Percentiles rank a stretch among this genome's conserved stretches.
phyloP scores from a whole-genome alignment of 1,284 basidiomycete species.

The Porodaedalea pini region DNA sequence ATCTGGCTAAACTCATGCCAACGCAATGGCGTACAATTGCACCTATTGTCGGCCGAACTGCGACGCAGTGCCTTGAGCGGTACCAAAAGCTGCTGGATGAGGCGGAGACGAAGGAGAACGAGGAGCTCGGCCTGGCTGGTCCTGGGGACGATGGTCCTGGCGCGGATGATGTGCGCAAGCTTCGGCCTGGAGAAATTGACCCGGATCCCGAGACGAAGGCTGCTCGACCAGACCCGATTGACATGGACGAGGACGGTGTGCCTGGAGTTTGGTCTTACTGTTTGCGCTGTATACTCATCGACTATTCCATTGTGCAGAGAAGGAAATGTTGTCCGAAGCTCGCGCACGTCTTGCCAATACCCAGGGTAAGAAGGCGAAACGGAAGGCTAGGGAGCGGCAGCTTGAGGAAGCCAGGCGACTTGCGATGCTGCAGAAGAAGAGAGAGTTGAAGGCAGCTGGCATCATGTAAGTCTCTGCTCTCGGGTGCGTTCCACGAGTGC shows the following conservation, averaged over 20 bases:
- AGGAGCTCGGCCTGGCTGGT: constrained; percentile 86
- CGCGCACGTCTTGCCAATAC: constrained; percentile 98
- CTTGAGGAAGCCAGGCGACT: constrained; percentile 93
- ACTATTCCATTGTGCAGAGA: constrained; percentile 55
- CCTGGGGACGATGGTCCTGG: constrained; percentile 82
- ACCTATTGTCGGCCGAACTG: constrained; percentile 97
- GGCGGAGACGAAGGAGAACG: constrained; percentile 91
- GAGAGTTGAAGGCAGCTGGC: constrained; percentile 96
- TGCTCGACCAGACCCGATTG: constrained; percentile 96
- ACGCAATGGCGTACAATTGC: constrained; percentile 99
- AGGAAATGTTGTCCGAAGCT: constrained; percentile 99
- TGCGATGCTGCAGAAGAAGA: constrained; percentile 96
- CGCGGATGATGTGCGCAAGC: constrained; percentile 84
- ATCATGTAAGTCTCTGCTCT: constrained; percentile 70
- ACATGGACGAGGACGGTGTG: constrained; percentile 98
- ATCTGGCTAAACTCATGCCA: constrained; percentile 98
- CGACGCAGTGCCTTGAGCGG: constrained; percentile 96
- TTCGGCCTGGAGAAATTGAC: constrained; percentile 96
- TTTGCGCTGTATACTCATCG: background rate
- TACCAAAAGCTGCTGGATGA: constrained; percentile 98
- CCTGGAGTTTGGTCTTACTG: constrained; percentile 13
- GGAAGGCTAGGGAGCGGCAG: constrained; percentile 95
- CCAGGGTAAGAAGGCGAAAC: constrained; percentile 99
- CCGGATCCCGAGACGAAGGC: constrained; percentile 99
- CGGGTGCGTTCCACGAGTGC: background rate